These are phyloP conservation scores for Ramalina intermedia DNA, from an alignment of 495 filamentous ascomycete species.

Conservation along the genomic window DNA sequence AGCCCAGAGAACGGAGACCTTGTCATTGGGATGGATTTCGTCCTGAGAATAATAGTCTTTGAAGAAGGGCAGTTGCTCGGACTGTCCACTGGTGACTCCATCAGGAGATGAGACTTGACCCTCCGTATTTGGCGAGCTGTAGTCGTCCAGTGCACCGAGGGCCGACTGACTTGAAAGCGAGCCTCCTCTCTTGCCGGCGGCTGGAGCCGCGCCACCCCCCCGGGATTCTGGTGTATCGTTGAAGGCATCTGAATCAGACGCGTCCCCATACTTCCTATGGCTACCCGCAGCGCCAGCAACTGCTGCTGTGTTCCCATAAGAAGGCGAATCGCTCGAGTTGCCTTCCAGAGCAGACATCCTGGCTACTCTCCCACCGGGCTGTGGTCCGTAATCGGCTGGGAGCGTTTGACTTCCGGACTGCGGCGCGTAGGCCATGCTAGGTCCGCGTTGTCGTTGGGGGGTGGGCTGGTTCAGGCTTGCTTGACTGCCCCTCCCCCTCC, in stretches of 20 bases:
- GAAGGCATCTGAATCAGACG: constrained; percentile 69
- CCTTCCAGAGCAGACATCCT: constrained; percentile 90
- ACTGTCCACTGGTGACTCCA: constrained; percentile 74
- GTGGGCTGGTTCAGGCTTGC: constrained; percentile 71
- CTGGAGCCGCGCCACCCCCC: constrained; percentile 39
- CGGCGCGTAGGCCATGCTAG: constrained; percentile 35
- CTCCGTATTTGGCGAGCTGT: constrained; percentile 60
- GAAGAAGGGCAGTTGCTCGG: constrained; percentile 88
- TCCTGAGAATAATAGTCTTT: constrained; percentile 98
- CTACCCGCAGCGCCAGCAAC: constrained; percentile 21
- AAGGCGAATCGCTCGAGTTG: constrained; percentile 43
- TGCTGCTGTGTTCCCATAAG: constrained; percentile 29
- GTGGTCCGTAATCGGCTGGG: constrained; percentile 51
- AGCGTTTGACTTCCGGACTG: constrained; percentile 20
- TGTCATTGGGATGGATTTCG: constrained; percentile 83
- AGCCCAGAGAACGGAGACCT: constrained; percentile 87
- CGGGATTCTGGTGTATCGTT: constrained; percentile 67
- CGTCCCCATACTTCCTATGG: constrained; percentile 45
- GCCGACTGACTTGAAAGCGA: constrained; percentile 82
- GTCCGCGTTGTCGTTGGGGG: constrained; percentile 46
- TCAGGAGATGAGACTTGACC: constrained; percentile 71
- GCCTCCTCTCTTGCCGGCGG: constrained; percentile 64
- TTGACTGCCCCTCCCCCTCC: constrained; percentile 42
- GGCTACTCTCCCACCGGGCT: constrained; percentile 80
- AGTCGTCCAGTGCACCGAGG: constrained; percentile 51